Evolutionary conservation across 305 asterid species (phyloP).

Genomic region (Solanum hybrid): DNA sequence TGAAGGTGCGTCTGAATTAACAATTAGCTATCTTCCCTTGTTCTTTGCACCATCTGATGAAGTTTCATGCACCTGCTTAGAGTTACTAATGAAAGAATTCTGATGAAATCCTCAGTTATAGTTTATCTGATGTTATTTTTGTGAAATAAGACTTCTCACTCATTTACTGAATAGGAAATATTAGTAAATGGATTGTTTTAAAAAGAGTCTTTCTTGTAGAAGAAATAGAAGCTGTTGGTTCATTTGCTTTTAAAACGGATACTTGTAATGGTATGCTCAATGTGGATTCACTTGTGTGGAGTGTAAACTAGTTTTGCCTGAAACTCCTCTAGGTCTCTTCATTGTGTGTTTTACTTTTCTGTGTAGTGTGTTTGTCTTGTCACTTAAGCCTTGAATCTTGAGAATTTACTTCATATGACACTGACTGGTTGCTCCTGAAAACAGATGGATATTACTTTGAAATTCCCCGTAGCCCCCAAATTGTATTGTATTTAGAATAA

Average conservation of each 20-base stretch:
- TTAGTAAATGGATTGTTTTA: neutral
- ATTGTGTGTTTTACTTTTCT: neutral
- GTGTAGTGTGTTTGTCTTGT: neutral
- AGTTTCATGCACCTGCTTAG: neutral
- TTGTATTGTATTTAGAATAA: neutral
- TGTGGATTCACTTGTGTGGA: neutral
- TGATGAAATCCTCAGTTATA: neutral
- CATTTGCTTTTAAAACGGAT: neutral
- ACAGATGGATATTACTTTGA: neutral
- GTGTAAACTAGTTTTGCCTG: neutral
- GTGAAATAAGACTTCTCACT: neutral
- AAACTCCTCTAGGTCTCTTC: neutral
- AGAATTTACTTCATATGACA: neutral
- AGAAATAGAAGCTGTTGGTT: neutral
- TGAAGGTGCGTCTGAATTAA: slow-evolving; percentile 48
- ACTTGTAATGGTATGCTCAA: neutral
- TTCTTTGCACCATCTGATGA: neutral
- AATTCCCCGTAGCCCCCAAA: neutral
- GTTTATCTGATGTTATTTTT: neutral
- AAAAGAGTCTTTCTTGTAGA: neutral
- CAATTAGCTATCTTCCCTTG: neutral
- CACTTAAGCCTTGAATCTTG: neutral
- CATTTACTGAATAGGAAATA: neutral
- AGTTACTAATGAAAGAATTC: neutral
- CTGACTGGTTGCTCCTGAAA: neutral